Conservation (phyloP, 2,329 filamentous ascomycete species). For the Seiridium cupressi region DNA sequence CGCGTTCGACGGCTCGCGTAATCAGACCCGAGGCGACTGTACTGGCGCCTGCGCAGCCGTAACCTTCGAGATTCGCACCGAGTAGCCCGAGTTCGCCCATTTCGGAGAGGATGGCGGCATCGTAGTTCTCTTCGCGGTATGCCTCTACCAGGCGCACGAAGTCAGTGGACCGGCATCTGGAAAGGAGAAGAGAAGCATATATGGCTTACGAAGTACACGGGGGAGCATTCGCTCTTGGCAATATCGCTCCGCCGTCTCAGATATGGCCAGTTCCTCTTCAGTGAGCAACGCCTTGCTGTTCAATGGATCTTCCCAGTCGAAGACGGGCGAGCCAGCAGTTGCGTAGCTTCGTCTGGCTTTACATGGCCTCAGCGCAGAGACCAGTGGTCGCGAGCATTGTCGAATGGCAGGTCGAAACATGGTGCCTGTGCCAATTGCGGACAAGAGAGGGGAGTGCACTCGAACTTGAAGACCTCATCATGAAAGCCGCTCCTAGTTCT, state of each 20-base stretch:
- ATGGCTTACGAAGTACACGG: conserved; percentile 72
- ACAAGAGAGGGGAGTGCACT: background rate
- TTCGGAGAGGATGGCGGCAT: conserved; percentile 79
- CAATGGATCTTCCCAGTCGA: conserved; percentile 93
- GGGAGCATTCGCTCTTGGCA: conserved; percentile 88
- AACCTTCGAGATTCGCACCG: conserved; percentile 82
- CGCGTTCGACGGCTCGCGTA: conserved; percentile 84
- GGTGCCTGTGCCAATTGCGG: background rate
- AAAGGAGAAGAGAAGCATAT: background rate
- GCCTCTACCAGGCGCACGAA: conserved; percentile 50
- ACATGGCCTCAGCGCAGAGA: conserved; percentile 12
- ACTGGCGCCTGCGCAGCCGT: conserved; percentile 84
- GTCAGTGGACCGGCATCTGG: background rate
- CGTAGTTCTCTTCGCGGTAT: conserved; percentile 80
- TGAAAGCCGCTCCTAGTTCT: background rate
- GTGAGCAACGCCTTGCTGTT: conserved; percentile 73
- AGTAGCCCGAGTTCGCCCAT: conserved; percentile 92
- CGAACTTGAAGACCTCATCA: background rate
- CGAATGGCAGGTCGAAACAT: conserved; percentile 25
- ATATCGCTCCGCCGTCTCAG: conserved; percentile 88
- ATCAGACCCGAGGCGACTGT: conserved; percentile 88
- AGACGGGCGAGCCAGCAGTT: conserved; percentile 39
- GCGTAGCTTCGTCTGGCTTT: conserved; percentile 20
- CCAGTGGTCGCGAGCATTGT: conserved; percentile 16
- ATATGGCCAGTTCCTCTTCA: conserved; percentile 86